Conservation (phyloP, 2,329 filamentous ascomycete species). For the Lasiodiplodia citricola region DNA sequence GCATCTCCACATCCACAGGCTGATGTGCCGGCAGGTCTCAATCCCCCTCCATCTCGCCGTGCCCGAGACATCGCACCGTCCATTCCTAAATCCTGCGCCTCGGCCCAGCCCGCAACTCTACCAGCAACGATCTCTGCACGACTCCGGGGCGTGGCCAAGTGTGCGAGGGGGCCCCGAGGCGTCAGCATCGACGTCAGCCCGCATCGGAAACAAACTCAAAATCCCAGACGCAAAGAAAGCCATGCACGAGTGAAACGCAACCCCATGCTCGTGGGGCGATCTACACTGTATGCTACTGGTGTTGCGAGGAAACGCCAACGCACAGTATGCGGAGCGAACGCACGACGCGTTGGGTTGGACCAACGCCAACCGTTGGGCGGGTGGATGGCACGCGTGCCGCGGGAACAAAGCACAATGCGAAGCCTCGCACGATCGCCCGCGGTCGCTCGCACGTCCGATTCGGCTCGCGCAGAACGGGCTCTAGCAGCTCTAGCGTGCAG, state of each 20-base stretch:
- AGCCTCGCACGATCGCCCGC: slow-evolving; percentile 14
- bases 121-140: background rate
- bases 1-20: background rate
- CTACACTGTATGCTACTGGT: too few relatives aligned
- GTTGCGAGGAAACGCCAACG: background rate
- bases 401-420: slow-evolving; percentile 17
- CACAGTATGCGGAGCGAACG: background rate
- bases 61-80: background rate
- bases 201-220: slow-evolving; percentile 12
- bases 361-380: background rate
- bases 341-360: background rate
- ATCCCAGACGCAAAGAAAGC: slow-evolving; percentile 7
- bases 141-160: background rate
- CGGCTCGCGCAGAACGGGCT: background rate
- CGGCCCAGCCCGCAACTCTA: background rate
- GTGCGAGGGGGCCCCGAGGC: background rate
- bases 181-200: slow-evolving; percentile 1
- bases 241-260: slow-evolving; percentile 4
- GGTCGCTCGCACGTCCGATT: slow-evolving; percentile 1
- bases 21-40: background rate
- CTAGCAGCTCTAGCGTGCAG: background rate
- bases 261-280: background rate
- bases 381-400: background rate
- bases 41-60: background rate
- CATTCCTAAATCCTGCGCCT: background rate